phyloP scores from a whole-genome alignment of 768 basidiomycete species.

The Boletus pseudo-olivaceus region DNA sequence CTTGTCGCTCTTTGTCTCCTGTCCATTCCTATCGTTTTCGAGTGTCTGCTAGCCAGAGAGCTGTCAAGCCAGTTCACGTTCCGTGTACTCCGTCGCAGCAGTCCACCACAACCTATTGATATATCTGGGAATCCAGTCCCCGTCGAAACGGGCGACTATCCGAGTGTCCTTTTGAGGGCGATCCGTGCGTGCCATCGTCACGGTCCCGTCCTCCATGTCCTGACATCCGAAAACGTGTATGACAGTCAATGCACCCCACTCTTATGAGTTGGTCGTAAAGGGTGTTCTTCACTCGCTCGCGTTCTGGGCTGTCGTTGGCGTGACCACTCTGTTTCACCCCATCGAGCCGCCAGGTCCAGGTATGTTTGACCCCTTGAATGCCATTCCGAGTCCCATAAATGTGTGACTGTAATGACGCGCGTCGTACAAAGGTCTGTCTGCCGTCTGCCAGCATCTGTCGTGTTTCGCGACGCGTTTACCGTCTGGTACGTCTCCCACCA shows the following conservation, averaged over 20 bases:
- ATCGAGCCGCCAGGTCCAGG: neutral
- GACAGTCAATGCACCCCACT: slow-evolving; percentile 17
- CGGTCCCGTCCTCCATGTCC: neutral
- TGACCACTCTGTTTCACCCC: neutral
- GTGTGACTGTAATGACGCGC: too few relatives aligned
- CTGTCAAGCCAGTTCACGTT: neutral
- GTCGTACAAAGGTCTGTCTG: neutral
- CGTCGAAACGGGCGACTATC: neutral
- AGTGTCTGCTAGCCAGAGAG: slow-evolving; percentile 9
- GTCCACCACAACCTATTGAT: neutral
- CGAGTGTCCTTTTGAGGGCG: slow-evolving; percentile 7
- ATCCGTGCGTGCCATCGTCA: slow-evolving; percentile 12
- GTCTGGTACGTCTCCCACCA: slow-evolving; percentile 1
- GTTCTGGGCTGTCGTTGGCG: slow-evolving; percentile 6
- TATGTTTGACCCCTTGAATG: neutral
- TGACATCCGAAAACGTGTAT: neutral
- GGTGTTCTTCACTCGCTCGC: slow-evolving; percentile 4
- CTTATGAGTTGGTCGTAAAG: slow-evolving; percentile 15
- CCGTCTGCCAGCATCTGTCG: neutral
- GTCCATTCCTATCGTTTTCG: neutral
- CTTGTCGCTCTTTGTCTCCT: slow-evolving; percentile 19
- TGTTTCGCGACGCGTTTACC: neutral
- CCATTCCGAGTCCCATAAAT: neutral
- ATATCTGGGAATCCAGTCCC: too few relatives aligned
- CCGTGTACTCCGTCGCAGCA: neutral